phyloP scores from a whole-genome alignment of 2,329 filamentous ascomycete species.

The Diaporthe sp. region DNA sequence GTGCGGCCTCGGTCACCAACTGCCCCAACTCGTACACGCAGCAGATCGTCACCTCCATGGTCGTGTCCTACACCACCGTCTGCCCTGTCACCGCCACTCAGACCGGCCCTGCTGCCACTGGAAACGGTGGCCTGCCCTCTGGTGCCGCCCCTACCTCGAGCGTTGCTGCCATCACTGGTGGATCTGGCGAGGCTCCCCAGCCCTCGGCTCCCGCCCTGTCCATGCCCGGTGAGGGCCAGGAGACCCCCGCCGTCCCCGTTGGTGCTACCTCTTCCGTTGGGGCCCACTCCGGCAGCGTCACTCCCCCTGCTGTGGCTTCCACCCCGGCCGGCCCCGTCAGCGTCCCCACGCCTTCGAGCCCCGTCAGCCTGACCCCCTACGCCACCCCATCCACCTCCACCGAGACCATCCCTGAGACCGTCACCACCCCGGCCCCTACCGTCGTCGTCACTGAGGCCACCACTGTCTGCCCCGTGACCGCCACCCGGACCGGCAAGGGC shows the following conservation, averaged over 20 bases:
- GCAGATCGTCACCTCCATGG: conserved; percentile 47
- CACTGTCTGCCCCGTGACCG: conserved; percentile 36
- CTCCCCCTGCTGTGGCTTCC: conserved; percentile 1
- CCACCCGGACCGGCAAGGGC: conserved; percentile 4
- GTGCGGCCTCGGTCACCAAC: conserved; percentile 49
- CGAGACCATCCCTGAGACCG: conserved; percentile 44
- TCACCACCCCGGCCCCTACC: conserved; percentile 43
- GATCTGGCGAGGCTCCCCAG: conserved; percentile 1
- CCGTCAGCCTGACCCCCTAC: conserved; percentile 39
- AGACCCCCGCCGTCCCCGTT: neutral
- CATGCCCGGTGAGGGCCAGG: neutral
- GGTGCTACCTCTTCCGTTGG: conserved; percentile 19
- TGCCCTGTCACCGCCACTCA: conserved; percentile 45
- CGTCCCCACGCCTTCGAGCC: conserved; percentile 36
- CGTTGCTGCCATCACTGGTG: conserved; percentile 15
- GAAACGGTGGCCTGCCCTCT: conserved; percentile 2
- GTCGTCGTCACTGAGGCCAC: conserved; percentile 42
- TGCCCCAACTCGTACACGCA: conserved; percentile 49
- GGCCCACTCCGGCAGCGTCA: conserved; percentile 8
- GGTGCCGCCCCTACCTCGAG: conserved; percentile 4
- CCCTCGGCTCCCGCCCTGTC: neutral
- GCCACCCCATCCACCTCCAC: conserved; percentile 43
- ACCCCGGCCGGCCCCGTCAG: conserved; percentile 26
- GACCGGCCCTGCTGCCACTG: conserved; percentile 33
- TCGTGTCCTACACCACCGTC: conserved; percentile 46